Evolutionary conservation across 352 stramenopile genomes (phyloP).

Genomic region (Phytopythium boreale): DNA sequence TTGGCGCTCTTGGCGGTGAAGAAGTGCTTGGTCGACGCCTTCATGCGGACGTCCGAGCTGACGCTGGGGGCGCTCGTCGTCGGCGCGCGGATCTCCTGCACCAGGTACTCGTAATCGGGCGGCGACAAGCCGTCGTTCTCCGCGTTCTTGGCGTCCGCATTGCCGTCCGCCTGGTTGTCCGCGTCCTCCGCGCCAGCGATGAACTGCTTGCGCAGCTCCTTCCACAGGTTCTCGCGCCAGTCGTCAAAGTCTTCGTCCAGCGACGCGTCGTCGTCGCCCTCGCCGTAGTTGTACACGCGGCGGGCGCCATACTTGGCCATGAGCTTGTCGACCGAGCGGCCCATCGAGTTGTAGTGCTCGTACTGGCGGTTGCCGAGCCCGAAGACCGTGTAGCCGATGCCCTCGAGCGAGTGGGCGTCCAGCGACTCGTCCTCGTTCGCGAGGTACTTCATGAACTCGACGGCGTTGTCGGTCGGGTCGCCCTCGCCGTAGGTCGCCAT

Average conservation of each 20-base stretch:
- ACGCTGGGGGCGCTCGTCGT: conserved; percentile 14
- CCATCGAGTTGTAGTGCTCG: conserved; percentile 97
- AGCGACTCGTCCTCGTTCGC: conserved; percentile 57
- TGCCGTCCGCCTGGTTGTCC: neutral
- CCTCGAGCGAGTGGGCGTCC: conserved; percentile 28
- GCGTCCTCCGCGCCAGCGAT: conserved; percentile 19
- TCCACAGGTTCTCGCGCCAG: conserved; percentile 95
- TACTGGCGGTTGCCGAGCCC: conserved; percentile 98
- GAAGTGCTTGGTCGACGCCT: conserved; percentile 89
- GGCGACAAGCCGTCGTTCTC: conserved; percentile 20
- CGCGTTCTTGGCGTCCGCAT: conserved; percentile 10
- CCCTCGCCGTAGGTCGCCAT: conserved; percentile 98
- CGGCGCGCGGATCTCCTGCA: conserved; percentile 36
- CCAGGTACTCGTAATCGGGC: conserved; percentile 61
- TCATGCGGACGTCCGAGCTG: conserved; percentile 40
- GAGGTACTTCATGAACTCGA: conserved; percentile 91
- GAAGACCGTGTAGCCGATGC: conserved; percentile 94
- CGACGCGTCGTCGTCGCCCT: conserved; percentile 96
- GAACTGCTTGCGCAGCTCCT: conserved; percentile 59
- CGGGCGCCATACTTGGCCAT: conserved; percentile 85
- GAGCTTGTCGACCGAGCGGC: conserved; percentile 87
- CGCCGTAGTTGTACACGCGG: conserved; percentile 87
- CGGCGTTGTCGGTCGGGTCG: conserved; percentile 97
- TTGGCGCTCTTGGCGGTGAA: conserved; percentile 83
- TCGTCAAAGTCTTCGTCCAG: conserved; percentile 93